Evolutionary conservation across 2,329 filamentous ascomycete species (phyloP).

Genomic region (Scopulariopsis brevicaulis): DNA sequence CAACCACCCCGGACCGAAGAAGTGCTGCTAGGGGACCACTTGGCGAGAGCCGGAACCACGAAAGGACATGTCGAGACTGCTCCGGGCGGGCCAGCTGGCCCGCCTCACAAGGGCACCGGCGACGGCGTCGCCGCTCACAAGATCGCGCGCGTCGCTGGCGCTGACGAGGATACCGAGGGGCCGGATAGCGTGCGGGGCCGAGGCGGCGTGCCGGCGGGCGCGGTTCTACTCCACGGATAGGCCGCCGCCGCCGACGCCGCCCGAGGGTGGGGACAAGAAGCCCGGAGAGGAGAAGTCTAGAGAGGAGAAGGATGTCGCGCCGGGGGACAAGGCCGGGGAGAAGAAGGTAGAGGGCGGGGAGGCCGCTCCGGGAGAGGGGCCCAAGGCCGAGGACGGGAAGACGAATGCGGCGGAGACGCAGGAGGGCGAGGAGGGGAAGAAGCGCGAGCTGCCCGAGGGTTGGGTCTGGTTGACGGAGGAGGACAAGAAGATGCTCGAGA

Average conservation of each 20-base stretch:
- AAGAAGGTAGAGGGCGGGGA: conserved; percentile 42
- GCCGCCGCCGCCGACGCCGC: conserved; percentile 16
- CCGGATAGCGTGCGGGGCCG: conserved; percentile 17
- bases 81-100: conserved; percentile 55
- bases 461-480: conserved; percentile 34
- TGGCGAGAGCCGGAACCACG: not conserved
- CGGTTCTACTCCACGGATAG: conserved; percentile 24
- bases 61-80: conserved; percentile 48
- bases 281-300: conserved; percentile 11
- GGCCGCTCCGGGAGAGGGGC: not conserved
- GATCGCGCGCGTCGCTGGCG: conserved; percentile 16
- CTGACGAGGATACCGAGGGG: conserved; percentile 19
- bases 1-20: not conserved
- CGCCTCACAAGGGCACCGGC: conserved; percentile 47
- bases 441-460: conserved; percentile 20
- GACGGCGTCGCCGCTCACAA: conserved; percentile 28
- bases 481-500: conserved; percentile 41
- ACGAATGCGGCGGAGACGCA: conserved; percentile 13
- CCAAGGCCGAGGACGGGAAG: conserved; percentile 7
- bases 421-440: conserved; percentile 12
- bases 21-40: not conserved
- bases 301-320: conserved; percentile 8
- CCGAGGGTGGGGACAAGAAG: conserved; percentile 20
- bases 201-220: conserved; percentile 14
- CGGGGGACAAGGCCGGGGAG: conserved; percentile 1